These are phyloP conservation scores for Fusarium pseudonygamai DNA, from an alignment of 2,329 filamentous ascomycete genomes.

Conservation along the genomic window DNA sequence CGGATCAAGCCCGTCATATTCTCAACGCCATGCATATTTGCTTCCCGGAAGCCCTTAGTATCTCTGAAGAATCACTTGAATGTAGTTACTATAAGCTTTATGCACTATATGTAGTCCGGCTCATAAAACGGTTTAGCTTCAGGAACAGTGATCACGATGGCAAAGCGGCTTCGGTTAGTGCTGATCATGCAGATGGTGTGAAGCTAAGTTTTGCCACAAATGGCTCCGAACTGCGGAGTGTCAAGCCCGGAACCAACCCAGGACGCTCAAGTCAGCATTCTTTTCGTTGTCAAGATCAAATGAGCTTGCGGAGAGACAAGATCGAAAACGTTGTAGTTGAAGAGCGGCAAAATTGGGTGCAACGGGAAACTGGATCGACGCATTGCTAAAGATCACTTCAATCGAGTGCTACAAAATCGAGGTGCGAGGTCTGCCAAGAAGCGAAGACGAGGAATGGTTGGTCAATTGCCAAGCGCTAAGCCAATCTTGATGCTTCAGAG, in stretches of 20 bases:
- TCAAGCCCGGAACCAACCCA: neutral
- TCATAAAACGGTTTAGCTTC: neutral
- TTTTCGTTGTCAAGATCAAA: fast-evolving
- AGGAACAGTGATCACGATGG: neutral
- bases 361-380: neutral
- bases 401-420: neutral
- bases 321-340: fast-evolving
- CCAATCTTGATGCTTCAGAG: neutral
- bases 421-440: neutral
- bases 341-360: fast-evolving
- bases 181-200: neutral
- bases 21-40: neutral
- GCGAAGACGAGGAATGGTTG: neutral
- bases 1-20: neutral
- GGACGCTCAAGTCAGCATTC: too few relatives aligned
- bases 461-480: neutral
- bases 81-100: neutral
- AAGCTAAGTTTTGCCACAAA: neutral
- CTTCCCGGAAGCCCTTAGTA: fast-evolving
- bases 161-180: neutral
- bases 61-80: fast-evolving
- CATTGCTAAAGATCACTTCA: fast-evolving
- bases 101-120: neutral
- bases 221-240: neutral
- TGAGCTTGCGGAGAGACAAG: fast-evolving